Conservation (phyloP, 768 basidiomycete species). For the Podaxis mareebaensis region DNA sequence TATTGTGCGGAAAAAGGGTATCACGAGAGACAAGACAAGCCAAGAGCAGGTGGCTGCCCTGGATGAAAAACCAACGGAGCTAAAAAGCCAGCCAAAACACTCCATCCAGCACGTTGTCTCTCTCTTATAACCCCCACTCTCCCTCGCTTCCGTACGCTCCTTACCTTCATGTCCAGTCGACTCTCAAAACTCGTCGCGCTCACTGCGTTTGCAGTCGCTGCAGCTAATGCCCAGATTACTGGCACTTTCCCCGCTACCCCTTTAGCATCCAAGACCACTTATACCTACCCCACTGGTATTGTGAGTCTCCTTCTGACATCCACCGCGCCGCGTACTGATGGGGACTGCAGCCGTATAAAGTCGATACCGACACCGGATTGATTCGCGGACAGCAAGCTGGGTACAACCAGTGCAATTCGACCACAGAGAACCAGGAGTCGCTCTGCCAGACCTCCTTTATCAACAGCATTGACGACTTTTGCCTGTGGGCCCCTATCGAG, state of each 20-base stretch:
- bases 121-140: too few species aligned
- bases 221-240: constrained; percentile 7
- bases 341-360: constrained; percentile 32
- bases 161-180: too few species aligned
- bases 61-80: too few species aligned
- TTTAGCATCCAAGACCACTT: constrained; percentile 39
- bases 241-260: constrained; percentile 41
- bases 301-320: constrained; percentile 25
- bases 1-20: too few species aligned
- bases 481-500: constrained; percentile 60
- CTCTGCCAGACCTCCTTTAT: constrained; percentile 61
- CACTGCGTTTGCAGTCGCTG: background rate
- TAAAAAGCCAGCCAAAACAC: too few species aligned
- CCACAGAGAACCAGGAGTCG: constrained; percentile 59
- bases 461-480: constrained; percentile 63
- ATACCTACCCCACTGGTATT: constrained; percentile 40
- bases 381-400: constrained; percentile 52
- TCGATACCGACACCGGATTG: constrained; percentile 32
- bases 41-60: too few species aligned
- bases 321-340: background rate
- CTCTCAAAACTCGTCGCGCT: background rate
- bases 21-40: too few species aligned
- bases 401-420: constrained; percentile 68
- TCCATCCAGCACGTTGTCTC: too few species aligned
- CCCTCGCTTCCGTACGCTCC: too few species aligned